Base-by-base conservation (phyloP, 768 basidiomycete genomes). In the Pleurotus salmoneostramineus region DNA sequence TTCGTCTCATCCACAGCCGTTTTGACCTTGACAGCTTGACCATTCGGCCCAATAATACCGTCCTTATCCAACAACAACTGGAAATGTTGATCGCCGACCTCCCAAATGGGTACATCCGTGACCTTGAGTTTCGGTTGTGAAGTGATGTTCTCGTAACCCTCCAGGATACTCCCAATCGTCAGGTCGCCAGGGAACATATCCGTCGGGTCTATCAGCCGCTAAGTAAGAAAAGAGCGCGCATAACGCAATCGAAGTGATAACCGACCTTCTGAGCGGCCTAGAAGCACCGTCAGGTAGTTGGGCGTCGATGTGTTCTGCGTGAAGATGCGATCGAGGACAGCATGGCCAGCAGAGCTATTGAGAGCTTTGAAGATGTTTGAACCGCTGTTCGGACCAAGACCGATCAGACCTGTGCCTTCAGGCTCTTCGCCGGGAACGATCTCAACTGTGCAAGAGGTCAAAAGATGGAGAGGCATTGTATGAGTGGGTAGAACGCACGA, bases 321-420 rank as follows among this genome's bases (percentile, higher is more conserved):
- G 67, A 68, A 68, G 15, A 68, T 68, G 4, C 61, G 54, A 50
- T 68, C 67, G 6, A 68, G 52, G 8, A 61, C 51, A 6, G 65
- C 51, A 55, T 61, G 58, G 7, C 65, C 62, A 11, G 60, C 37
- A 33, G 36, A 42, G 7, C 33, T 55, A 21, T 57, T 60, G 7
- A 64, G 21, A 5, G 40, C n/a, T 0, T 21, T 7, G 37, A 58
- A 58, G 33, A 69, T 60, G 14, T 57, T 56, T 21, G 66, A 68
- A 31, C 62, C 60, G 6, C 42, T 40, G 32, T 52, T 61, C 4
- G 65, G 65, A 11, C 68, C 68, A 6, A 69, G 60, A 11, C 68
- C 68, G 10, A 69, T 56, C 17, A 68, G 42, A 3, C 67, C 68
- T 6, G 33, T 52, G 12, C 49, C 57, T 33, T 58, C 37, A 27